A percentile compares a stretch with the other conserved stretches of the same genome.
Evolutionary conservation across 2,329 filamentous ascomycete genomes (phyloP).

Genomic region (Coniochaeta sp.): DNA sequence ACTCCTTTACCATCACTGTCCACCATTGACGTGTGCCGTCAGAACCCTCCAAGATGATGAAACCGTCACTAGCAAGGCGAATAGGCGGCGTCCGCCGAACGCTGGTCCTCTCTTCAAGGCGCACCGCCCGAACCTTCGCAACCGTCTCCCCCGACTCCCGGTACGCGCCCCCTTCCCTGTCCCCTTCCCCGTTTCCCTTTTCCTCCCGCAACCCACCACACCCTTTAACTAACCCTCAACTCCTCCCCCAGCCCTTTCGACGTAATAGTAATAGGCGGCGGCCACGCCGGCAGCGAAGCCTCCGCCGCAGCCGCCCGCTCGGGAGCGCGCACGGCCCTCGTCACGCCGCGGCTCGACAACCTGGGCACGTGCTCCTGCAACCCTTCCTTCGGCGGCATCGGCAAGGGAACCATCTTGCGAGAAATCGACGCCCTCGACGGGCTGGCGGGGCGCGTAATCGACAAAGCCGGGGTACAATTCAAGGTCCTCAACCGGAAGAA

Average conservation of each 20-base stretch:
- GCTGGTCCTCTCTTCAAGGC: background rate
- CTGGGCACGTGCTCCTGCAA: conserved; percentile 96
- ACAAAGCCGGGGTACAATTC: conserved; percentile 94
- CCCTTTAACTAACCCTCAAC: background rate
- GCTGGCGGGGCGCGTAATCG: conserved; percentile 78
- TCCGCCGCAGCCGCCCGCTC: conserved; percentile 83
- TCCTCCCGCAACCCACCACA: background rate
- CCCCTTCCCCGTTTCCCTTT: background rate
- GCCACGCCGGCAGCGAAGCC: conserved; percentile 92
- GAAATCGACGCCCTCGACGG: conserved; percentile 95
- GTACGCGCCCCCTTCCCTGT: background rate
- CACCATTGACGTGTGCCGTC: background rate
- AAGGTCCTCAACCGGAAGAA: conserved; percentile 81
- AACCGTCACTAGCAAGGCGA: background rate
- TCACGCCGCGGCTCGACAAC: conserved; percentile 84
- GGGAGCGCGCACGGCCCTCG: conserved; percentile 79
- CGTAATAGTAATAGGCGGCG: conserved; percentile 92
- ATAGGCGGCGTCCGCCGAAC: background rate
- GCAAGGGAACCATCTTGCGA: conserved; percentile 91
- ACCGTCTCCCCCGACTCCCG: conserved; percentile 1
- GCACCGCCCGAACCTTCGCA: background rate
- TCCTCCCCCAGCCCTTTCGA: conserved; percentile 60
- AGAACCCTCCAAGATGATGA: background rate
- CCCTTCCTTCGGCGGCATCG: conserved; percentile 95
- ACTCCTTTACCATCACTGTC: too few species aligned